Conservation (phyloP, 805 yeast species). For the Starmerella floris region DNA sequence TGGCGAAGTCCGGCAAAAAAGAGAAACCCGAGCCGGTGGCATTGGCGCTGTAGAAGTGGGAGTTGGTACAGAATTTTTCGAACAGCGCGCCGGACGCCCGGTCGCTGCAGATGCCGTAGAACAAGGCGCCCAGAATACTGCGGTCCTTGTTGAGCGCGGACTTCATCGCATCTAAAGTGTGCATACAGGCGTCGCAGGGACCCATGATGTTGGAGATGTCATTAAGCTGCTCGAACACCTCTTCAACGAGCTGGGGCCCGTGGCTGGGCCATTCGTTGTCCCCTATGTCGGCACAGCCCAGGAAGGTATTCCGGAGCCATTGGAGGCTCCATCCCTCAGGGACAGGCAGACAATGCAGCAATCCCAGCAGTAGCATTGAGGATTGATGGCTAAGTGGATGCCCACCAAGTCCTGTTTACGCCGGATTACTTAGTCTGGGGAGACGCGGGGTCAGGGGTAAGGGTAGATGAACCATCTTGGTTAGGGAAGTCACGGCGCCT, state of each 20-base stretch:
- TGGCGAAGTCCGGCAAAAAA: conserved; percentile 34
- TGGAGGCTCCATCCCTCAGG: conserved; percentile 5
- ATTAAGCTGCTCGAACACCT: conserved; percentile 10
- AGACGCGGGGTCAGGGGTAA: no score
- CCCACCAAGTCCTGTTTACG: no score
- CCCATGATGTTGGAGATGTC: conserved; percentile 13
- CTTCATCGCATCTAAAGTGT: conserved; percentile 6
- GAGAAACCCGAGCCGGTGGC: conserved; percentile 13
- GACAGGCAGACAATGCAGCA: not conserved
- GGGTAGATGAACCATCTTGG: no score
- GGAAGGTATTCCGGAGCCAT: conserved; percentile 11
- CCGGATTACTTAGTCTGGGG: no score
- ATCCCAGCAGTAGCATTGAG: not conserved
- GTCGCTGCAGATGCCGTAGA: conserved; percentile 15
- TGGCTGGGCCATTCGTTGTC: conserved; percentile 8
- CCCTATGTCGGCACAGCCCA: conserved; percentile 6
- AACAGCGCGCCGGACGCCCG: conserved; percentile 11
- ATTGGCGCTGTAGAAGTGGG: conserved; percentile 11
- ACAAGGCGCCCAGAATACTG: conserved; percentile 4
- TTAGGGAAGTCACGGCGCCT: no score
- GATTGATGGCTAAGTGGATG: not conserved
- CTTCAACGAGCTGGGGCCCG: conserved; percentile 8
- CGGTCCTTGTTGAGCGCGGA: conserved; percentile 3
- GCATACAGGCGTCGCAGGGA: conserved; percentile 19
- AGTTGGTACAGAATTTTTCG: conserved; percentile 8